Conservation (phyloP, 768 basidiomycete genomes). For the button mushroom (Agaricus bisporus) region DNA sequence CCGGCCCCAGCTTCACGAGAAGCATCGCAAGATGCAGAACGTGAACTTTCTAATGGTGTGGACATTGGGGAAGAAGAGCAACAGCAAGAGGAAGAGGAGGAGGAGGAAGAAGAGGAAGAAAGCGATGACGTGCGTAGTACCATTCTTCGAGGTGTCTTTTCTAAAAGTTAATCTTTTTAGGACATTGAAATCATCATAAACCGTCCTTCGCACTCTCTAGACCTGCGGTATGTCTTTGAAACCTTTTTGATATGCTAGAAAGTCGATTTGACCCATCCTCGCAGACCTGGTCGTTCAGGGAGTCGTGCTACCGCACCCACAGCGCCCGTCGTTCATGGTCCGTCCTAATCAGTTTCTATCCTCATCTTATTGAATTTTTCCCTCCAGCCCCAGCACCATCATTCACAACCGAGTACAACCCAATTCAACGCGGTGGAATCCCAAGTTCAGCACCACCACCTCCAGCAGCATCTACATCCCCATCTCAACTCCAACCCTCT, state of each 20-base stretch:
- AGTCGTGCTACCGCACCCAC: constrained; percentile 12
- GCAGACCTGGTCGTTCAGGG: neutral
- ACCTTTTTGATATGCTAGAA: neutral
- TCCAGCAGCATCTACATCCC: constrained; percentile 6
- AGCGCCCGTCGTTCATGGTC: constrained; percentile 16
- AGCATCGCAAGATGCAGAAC: constrained; percentile 26
- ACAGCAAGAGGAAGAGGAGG: constrained; percentile 26
- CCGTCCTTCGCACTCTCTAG: constrained; percentile 60
- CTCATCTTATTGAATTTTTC: constrained; percentile 15
- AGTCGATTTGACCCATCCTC: neutral
- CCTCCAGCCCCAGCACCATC: constrained; percentile 43
- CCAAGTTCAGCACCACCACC: constrained; percentile 16
- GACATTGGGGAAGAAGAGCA: constrained; percentile 34
- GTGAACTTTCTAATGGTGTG: constrained; percentile 26
- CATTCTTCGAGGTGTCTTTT: neutral
- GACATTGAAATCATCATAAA: constrained; percentile 93
- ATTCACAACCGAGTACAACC: constrained; percentile 79
- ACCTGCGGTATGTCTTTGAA: constrained; percentile 56
- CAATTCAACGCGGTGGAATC: constrained; percentile 52
- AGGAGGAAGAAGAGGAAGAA: constrained; percentile 25
- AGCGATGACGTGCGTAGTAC: constrained; percentile 33
- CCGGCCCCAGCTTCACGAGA: constrained; percentile 6
- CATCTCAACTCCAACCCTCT: constrained; percentile 1
- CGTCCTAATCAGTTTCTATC: neutral
- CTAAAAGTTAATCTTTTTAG: constrained; percentile 25